Evolutionary conservation across 1,139 yeast species (phyloP), one percentile per base, ranked within the genome.

Genomic region (Hanseniaspora gamundiae): DNA sequence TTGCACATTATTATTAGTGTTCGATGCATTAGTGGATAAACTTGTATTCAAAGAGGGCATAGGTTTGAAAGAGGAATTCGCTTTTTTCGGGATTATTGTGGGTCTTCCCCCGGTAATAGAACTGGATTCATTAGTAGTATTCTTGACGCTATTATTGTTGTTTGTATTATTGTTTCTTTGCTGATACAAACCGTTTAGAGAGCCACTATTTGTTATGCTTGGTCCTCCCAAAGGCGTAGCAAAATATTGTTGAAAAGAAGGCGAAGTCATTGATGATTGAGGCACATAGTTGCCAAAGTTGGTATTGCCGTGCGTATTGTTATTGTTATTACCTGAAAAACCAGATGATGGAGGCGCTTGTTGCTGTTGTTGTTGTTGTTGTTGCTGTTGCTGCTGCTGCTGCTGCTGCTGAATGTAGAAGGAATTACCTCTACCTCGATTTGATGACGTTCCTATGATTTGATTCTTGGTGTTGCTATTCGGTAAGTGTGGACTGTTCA

Each of bases 171-270:
- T 33, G n/a, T 17, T 24, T 24, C 26, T 24, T 24, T 24, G 26
- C 9, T 24, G 26, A 24, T 24, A 24, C 6, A 24, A 24, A 24
- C 26, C 9, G 26, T 24, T 24, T 7, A 24, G 6, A 9, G 26
- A 24, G 14, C 35, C 7, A n/a, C 17, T 14, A n/a, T 14, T 16
- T 10, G 13, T n/a, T 4, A 10, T 16, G 8, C 35, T 16, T 17
- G 36, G 36, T 6, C 24, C 24, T 17, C n/a, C 36, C 22, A 50
- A 36, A 4, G 53, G 53, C 2, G 53, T 49, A 1, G 53, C 52
- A 28, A 49, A 47, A 35, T 51, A 51, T 24, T 47, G 52, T 38
- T 48, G 52, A 14, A 46, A 46, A 6, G 51, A 47, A 4, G 53
- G 52, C 4, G 52, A 51, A 4, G 48, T 49, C 27, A 47, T 41